A percentile compares a stretch with the other conserved stretches of the same genome.
phyloP scores from a whole-genome alignment of 345 rosid species.

The Lumnitzera racemosa region DNA sequence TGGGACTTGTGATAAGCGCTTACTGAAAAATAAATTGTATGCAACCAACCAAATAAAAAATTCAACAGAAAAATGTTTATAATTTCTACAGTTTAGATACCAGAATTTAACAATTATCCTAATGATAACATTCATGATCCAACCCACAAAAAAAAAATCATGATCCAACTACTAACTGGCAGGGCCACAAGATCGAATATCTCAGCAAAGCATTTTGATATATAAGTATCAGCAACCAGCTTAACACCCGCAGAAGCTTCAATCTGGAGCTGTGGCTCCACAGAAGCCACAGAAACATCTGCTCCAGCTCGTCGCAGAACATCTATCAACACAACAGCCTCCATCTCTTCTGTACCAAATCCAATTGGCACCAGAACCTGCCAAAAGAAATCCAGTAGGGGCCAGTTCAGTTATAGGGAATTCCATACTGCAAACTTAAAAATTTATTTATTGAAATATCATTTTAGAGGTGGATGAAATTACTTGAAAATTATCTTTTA shows the following conservation, averaged over 20 bases:
- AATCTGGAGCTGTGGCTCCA: slow-evolving; percentile 75
- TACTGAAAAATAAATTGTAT: not conserved
- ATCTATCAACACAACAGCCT: slow-evolving; percentile 70
- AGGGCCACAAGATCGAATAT: slow-evolving; percentile 79
- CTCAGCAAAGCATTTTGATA: slow-evolving; percentile 52
- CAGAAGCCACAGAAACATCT: slow-evolving; percentile 75
- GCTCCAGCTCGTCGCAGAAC: slow-evolving; percentile 93
- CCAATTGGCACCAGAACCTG: slow-evolving; percentile 89
- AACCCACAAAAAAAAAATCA: not conserved
- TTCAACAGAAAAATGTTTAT: too few species aligned
- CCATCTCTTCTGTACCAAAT: slow-evolving; percentile 89
- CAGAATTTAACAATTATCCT: too few species aligned
- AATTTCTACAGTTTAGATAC: not conserved
- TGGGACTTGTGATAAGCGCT: too few species aligned
- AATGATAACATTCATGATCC: too few species aligned
- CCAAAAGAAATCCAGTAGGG: not conserved
- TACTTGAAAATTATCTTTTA: too few species aligned
- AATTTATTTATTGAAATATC: too few species aligned
- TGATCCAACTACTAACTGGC: slow-evolving; percentile 47
- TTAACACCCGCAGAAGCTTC: slow-evolving; percentile 67
- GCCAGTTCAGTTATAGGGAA: too few species aligned
- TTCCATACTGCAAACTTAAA: too few species aligned
- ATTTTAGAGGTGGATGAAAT: too few species aligned
- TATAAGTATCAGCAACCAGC: slow-evolving; percentile 68
- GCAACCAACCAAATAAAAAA: not conserved